phyloP scores from a whole-genome alignment of 2,329 filamentous ascomycete species.

The Claviceps africana region DNA sequence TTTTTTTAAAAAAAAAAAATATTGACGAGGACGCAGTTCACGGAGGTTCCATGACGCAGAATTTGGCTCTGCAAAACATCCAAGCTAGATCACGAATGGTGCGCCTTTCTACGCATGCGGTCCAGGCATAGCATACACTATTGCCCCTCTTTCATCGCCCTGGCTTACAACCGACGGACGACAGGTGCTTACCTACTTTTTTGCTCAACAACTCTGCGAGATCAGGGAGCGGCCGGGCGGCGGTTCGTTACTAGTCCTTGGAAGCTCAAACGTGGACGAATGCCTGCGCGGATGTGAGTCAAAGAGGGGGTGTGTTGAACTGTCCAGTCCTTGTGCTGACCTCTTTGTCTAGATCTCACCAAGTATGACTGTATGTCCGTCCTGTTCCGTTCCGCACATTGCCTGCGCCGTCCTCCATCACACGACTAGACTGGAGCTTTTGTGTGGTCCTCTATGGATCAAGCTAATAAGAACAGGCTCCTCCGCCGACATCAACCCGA shows the following conservation, averaged over 20 bases:
- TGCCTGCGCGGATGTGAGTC: constrained; percentile 7
- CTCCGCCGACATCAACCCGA: constrained; percentile 27
- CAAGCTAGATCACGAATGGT: constrained; percentile 53
- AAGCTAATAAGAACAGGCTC: constrained; percentile 1
- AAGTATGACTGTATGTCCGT: constrained; percentile 14
- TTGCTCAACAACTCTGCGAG: constrained; percentile 25
- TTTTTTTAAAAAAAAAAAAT: neutral
- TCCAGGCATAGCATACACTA: neutral
- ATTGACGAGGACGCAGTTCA: constrained; percentile 23
- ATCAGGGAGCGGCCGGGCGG: constrained; percentile 12
- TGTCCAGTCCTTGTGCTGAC: neutral
- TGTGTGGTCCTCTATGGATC: neutral
- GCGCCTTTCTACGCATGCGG: neutral
- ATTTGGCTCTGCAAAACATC: constrained; percentile 51
- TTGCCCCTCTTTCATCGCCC: neutral
- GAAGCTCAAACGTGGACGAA: constrained; percentile 16
- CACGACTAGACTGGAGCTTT: neutral
- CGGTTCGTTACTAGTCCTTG: constrained; percentile 15
- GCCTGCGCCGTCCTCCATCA: no score
- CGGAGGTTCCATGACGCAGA: constrained; percentile 44
- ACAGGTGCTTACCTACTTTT: constrained; percentile 22
- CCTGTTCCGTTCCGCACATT: no score
- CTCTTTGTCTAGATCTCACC: constrained; percentile 17
- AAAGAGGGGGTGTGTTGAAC: no score
- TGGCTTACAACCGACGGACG: neutral